Conservation (phyloP, 208 protist species). For the Plasmodiophora brassicae region DNA sequence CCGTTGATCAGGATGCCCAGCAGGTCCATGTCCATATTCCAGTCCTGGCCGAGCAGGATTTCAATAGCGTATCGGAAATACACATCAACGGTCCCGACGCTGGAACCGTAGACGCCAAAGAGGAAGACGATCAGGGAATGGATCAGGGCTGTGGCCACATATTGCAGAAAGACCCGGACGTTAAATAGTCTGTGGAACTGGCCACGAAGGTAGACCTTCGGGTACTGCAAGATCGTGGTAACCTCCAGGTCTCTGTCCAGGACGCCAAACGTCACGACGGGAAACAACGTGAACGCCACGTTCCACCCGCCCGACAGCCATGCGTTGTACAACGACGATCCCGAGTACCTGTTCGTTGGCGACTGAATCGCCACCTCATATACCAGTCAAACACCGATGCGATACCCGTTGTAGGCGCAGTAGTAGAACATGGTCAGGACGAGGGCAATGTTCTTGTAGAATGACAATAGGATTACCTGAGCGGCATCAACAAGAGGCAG, state of each 20-base stretch:
- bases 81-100: not conserved
- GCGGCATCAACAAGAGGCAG: slow-evolving; percentile 2
- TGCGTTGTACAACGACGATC: slow-evolving; percentile 38
- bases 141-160: slow-evolving; percentile 15
- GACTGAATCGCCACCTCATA: no score
- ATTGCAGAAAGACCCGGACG: not conserved
- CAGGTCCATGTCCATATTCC: not conserved
- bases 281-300: slow-evolving; percentile 40
- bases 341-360: slow-evolving; percentile 19
- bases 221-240: not conserved
- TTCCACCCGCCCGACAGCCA: slow-evolving; percentile 35
- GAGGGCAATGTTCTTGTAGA: slow-evolving; percentile 78
- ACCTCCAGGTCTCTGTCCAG: slow-evolving; percentile 36
- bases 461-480: slow-evolving; percentile 89
- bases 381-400: no score
- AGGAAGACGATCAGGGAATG: slow-evolving; percentile 12
- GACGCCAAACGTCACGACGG: slow-evolving; percentile 4
- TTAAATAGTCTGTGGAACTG: not conserved
- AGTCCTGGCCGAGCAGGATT: slow-evolving; percentile 6
- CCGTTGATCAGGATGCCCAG: slow-evolving; percentile 7
- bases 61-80: not conserved
- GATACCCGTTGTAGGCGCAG: slow-evolving; percentile 15
- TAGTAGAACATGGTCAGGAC: slow-evolving; percentile 45
- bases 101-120: not conserved
- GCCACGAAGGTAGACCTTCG: not conserved